Evolutionary conservation across 2,329 filamentous ascomycete species (phyloP), one percentile per base, ranked within the genome.

Genomic region (Fusarium xyrophilum): DNA sequence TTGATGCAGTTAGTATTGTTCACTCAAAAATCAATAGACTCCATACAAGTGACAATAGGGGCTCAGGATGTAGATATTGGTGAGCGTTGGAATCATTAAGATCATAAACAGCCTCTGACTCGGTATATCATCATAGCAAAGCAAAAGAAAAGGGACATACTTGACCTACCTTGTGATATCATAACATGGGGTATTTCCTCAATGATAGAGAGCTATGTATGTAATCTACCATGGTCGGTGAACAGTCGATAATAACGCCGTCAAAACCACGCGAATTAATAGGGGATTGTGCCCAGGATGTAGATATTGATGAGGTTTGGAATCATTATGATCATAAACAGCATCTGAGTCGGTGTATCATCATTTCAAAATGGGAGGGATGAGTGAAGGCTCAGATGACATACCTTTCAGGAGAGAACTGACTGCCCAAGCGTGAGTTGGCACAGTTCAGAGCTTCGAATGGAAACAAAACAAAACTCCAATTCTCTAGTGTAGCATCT

Each of bases 81-180:
- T 79, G 78, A 77, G 71, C 54, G 70, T 77, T 77, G 69, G 73
- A 81, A 81, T 80, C 78, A 81, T 70, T 42, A 57, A 64, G 60
- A 77, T 82, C 81, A 82, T 82, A 82, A 82, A 82, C 81, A 82
- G 81, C 81, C 80, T 82, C 81, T 81, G 79, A 79, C 73, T 73
- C 73, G 59, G 67, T 69, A 56, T 75, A 75, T 81, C 79, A 82
- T 82, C 79, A 81, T 78, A 66, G 69, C 70, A 76, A 58, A 15
- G 32, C 39, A 38, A 23, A 40, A 42, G 33, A 10, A 19, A 23
- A 30, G 15, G 28, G 14, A 66, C 10, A 15, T 32, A 30, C 21
- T 15, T 50, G 8, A 44, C 72, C 54, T 77, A 77, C 75, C 70
- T 66, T 65, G 53, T 42, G 54, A 21, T 32, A 23, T 53, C 13